Evolutionary conservation across 2,329 filamentous ascomycete species (phyloP).

Genomic region (Clonostachys rosea): DNA sequence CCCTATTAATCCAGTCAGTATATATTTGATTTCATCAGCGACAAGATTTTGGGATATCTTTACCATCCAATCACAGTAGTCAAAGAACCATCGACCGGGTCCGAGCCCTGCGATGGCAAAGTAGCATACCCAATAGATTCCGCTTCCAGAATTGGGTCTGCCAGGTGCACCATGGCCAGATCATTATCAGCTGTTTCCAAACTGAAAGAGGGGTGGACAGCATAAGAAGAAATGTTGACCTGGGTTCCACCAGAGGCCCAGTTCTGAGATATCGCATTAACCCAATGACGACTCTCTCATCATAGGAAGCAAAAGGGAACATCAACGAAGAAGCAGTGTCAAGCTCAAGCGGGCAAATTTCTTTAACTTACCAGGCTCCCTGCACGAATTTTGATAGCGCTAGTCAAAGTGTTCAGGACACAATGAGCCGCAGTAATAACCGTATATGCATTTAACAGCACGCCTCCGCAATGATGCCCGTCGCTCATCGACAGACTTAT

Average conservation of each 20-base stretch:
- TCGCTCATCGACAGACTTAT: slow-evolving; percentile 11
- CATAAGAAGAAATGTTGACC: slow-evolving; percentile 12
- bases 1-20: neutral
- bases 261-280: neutral
- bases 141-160: slow-evolving; percentile 9
- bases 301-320: too few species aligned
- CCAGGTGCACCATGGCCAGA: slow-evolving; percentile 20
- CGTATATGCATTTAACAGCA: slow-evolving; percentile 18
- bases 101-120: slow-evolving; percentile 1
- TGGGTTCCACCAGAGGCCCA: slow-evolving; percentile 13
- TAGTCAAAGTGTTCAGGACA: slow-evolving; percentile 7
- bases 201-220: slow-evolving; percentile 14
- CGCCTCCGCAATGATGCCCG: slow-evolving; percentile 19
- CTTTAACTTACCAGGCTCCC: slow-evolving; percentile 11
- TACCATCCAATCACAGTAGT: slow-evolving; percentile 3
- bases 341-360: too few species aligned
- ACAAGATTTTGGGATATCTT: neutral
- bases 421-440: slow-evolving; percentile 23
- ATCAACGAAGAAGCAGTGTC: too few species aligned
- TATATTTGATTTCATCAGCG: too few species aligned
- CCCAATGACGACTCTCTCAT: neutral
- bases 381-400: slow-evolving; percentile 15
- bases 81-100: neutral
- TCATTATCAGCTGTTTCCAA: slow-evolving; percentile 12
- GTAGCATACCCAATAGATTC: slow-evolving; percentile 1